Conservation (phyloP, 768 basidiomycete species). For the Boletellus emodensis region DNA sequence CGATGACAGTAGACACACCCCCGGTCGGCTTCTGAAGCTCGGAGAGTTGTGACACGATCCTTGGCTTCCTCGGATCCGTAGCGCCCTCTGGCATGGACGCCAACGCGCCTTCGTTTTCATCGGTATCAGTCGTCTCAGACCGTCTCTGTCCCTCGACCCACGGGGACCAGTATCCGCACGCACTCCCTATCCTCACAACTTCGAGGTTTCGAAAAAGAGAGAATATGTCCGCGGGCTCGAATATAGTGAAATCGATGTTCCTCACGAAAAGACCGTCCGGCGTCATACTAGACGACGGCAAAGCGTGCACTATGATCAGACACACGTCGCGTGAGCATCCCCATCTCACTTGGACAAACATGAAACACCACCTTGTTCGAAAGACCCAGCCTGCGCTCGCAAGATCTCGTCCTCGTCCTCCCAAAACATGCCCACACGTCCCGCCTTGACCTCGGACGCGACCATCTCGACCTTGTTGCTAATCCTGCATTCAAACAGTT, state of each 20-base stretch:
- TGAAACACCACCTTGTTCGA: slow-evolving; percentile 2
- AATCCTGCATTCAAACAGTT: slow-evolving; percentile 24
- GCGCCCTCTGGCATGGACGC: not conserved
- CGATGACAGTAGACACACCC: not conserved
- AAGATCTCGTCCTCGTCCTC: slow-evolving; percentile 24
- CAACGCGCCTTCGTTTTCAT: not conserved
- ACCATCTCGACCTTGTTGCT: not conserved
- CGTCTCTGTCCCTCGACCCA: slow-evolving; percentile 12
- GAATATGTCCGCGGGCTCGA: slow-evolving; percentile 23
- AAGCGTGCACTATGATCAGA: not conserved
- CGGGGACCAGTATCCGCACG: slow-evolving; percentile 39
- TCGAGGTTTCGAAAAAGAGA: slow-evolving; percentile 32
- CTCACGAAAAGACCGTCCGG: not conserved
- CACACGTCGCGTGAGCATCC: not conserved
- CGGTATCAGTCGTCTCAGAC: not conserved
- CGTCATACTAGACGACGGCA: not conserved
- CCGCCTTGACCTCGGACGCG: not conserved
- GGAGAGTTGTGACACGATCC: slow-evolving; percentile 9
- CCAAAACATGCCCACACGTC: slow-evolving; percentile 23
- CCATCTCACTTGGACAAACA: not conserved
- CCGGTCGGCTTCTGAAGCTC: slow-evolving; percentile 9
- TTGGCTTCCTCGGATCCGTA: slow-evolving; percentile 5
- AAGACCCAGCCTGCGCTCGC: not conserved
- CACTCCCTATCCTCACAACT: slow-evolving; percentile 38
- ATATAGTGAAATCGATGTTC: not conserved